Evolutionary conservation across 202 grass and related monocot species (phyloP), one percentile per base, ranked within the genome.

Genomic region (Brachypodium distachyon): DNA sequence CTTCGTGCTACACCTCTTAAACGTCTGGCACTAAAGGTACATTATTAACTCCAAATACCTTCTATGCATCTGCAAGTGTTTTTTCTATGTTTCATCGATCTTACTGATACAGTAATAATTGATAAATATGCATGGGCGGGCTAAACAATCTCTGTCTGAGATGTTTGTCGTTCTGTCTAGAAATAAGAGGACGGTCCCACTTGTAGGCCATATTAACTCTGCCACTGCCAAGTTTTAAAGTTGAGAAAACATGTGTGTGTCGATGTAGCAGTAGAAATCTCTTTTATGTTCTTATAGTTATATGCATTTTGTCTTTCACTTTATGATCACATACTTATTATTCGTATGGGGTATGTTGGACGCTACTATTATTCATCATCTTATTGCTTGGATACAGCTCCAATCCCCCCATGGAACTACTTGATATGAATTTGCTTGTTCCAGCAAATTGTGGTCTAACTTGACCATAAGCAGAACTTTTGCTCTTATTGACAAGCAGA

Each of bases 1-100:
- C 85, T 99, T 36, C 89, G 85, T 44, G 92, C 89, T 43, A 99
- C 96, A 77, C 96, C 92, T 85, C 87, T 99, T 32, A 99, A 92
- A 89, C 85, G 83, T 54, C 61, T 87, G 40, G 89, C 96, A 9
- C 81, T 99, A 60, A 95, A 90, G 92, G 96, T 99, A 81, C n/a
- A 28, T 18, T 32, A 67, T 32, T 65, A 22, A 76, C 17, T 63
- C 46, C 39, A 29, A 47, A 51, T 36, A 25, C 29, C 32, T 58
- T 72, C 17, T 72, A 9, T 80, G 9, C 25, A 44, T 80, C 47
- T 79, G 8, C 53, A 22, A 74, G 34, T 9, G 12, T 79, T 73
- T 0, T 39, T 73, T 43, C 5, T 25, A 38, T 61, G 77, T 73
- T 61, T 74, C 37, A 54, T 32, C 6, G 21, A 77, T 74, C 27